Evolutionary conservation across 1,284 basidiomycete species (phyloP).

Genomic region (Boletus calvinii): DNA sequence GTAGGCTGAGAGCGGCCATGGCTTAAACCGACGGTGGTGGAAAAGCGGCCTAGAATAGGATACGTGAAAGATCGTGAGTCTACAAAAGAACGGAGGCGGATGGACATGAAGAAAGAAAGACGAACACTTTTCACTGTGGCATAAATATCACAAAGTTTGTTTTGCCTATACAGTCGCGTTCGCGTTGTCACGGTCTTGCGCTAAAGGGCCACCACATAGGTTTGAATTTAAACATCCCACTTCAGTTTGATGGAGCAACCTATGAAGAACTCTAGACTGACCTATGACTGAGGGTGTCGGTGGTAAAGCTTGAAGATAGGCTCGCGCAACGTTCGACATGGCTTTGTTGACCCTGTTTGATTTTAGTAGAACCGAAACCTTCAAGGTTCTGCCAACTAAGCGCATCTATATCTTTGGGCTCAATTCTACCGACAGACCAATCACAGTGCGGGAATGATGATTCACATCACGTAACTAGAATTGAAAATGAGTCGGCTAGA

Average conservation of each 20-base stretch:
- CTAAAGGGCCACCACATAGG: conserved; percentile 13
- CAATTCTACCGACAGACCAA: conserved; percentile 21
- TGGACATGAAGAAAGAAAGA: conserved; percentile 15
- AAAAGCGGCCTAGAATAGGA: conserved; percentile 8
- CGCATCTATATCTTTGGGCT: conserved; percentile 11
- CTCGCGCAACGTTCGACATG: conserved; percentile 10
- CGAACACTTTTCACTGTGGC: conserved; percentile 14
- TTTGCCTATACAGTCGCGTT: conserved; percentile 1
- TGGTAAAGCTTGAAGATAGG: background rate
- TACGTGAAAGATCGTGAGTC: conserved; percentile 20
- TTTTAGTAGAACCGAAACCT: conserved; percentile 5
- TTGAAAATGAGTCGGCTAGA: conserved; percentile 32
- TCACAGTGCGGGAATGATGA: conserved; percentile 18
- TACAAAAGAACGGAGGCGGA: conserved; percentile 3
- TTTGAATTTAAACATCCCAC: background rate
- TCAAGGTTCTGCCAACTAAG: conserved; percentile 21
- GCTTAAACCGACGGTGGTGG: conserved; percentile 15
- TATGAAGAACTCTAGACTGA: conserved; percentile 8
- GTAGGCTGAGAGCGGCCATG: conserved; percentile 59
- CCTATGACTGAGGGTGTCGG: conserved; percentile 9
- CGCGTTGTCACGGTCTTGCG: conserved; percentile 10
- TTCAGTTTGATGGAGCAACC: conserved; percentile 10
- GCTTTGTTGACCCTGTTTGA: conserved; percentile 14
- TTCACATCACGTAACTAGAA: conserved; percentile 27
- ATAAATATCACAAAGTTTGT: conserved; percentile 17